phyloP scores from a whole-genome alignment of 768 basidiomycete genomes.

The Lactifluus hygrophoroides region DNA sequence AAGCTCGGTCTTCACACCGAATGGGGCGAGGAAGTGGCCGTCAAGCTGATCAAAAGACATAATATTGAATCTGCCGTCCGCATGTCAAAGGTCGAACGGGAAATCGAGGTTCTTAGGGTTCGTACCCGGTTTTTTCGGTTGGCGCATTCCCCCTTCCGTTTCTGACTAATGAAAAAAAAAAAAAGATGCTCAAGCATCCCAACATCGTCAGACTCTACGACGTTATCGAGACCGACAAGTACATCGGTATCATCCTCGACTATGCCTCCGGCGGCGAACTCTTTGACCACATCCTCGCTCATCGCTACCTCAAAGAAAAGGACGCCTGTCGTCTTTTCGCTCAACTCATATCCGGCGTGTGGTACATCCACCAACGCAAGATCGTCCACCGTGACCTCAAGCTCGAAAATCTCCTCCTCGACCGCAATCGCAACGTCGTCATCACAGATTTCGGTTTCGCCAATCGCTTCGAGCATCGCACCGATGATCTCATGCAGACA shows the following conservation, averaged over 20 bases:
- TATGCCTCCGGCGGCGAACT: constrained; percentile 98
- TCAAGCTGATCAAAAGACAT: constrained; percentile 90
- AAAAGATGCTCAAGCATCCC: constrained; percentile 85
- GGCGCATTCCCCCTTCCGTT: constrained; percentile 4
- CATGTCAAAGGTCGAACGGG: constrained; percentile 93
- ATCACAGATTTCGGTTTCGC: constrained; percentile 99
- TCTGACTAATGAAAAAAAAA: constrained; percentile 13
- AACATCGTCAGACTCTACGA: constrained; percentile 98
- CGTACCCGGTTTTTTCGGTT: constrained; percentile 29
- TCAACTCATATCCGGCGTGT: constrained; percentile 96
- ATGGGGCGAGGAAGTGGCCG: constrained; percentile 97
- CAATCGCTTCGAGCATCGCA: constrained; percentile 88
- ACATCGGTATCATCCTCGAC: constrained; percentile 98
- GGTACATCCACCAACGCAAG: constrained; percentile 98
- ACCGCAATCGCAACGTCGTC: constrained; percentile 96
- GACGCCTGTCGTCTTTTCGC: constrained; percentile 95
- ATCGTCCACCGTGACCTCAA: constrained; percentile 99
- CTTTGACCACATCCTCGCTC: constrained; percentile 97
- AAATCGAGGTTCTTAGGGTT: constrained; percentile 95
- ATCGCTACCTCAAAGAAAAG: constrained; percentile 89
- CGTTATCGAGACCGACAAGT: constrained; percentile 98
- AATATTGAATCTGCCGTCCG: constrained; percentile 81
- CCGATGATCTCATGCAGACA: constrained; percentile 97
- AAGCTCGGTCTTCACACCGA: constrained; percentile 91
- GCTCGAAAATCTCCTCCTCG: constrained; percentile 94